A percentile compares a stretch with the other conserved stretches of the same genome.
phyloP scores from a whole-genome alignment of 129 eudicot genomes.

The Calendula officinalis region DNA sequence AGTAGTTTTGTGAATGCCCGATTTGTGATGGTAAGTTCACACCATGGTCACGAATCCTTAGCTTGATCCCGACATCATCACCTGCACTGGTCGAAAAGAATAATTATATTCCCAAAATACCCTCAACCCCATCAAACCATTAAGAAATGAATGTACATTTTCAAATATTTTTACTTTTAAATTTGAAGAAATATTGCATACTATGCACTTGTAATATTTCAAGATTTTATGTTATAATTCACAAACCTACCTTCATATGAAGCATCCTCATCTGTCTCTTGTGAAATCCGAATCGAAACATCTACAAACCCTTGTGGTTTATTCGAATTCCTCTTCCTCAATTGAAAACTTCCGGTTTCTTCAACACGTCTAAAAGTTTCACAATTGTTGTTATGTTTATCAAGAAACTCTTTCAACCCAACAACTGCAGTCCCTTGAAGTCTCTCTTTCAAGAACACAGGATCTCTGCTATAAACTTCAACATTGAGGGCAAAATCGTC shows the following conservation, averaged over 20 bases:
- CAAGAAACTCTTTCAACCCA: conserved; percentile 64
- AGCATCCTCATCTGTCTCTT: conserved; percentile 51
- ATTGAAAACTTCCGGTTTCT: conserved; percentile 84
- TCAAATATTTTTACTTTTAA: not conserved
- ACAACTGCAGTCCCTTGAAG: conserved; percentile 69
- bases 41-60: conserved; percentile 41
- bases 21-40: conserved; percentile 32
- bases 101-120: conserved; percentile 1
- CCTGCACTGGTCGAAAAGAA: conserved; percentile 31
- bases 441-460: conserved; percentile 64
- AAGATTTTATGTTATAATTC: not conserved
- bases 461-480: conserved; percentile 89
- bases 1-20: conserved; percentile 37
- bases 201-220: not conserved
- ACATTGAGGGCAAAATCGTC: conserved; percentile 56
- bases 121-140: conserved; percentile 3
- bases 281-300: conserved; percentile 63
- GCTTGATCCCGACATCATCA: conserved; percentile 60
- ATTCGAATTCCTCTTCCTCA: conserved; percentile 51
- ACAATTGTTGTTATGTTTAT: conserved; percentile 42
- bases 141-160: not conserved
- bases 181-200: not conserved
- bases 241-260: conserved; percentile 48
- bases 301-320: conserved; percentile 81
- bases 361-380: conserved; percentile 70